A percentile compares a stretch with the other conserved stretches of the same genome.
Evolutionary conservation across 2,329 filamentous ascomycete species (phyloP).

Genomic region (Aspergillus caelatus): DNA sequence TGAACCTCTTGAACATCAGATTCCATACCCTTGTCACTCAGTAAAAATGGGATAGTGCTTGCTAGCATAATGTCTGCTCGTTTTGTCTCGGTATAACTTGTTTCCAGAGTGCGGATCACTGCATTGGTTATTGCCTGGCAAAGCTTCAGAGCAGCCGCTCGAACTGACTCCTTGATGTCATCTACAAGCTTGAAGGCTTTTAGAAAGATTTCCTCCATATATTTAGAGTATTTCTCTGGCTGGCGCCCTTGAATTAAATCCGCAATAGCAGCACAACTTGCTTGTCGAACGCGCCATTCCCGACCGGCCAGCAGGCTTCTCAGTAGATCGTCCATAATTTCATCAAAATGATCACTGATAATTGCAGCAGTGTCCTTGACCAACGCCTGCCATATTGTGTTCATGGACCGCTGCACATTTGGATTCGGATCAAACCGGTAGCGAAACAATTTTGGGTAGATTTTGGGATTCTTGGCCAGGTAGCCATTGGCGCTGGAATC

Average conservation of each 20-base stretch:
- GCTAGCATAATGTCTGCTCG: slow-evolving; percentile 78
- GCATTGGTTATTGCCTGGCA: slow-evolving; percentile 84
- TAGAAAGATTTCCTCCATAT: slow-evolving; percentile 82
- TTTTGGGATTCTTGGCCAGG: slow-evolving; percentile 80
- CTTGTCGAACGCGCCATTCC: slow-evolving; percentile 92
- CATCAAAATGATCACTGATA: slow-evolving; percentile 80
- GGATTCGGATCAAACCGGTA: slow-evolving; percentile 95
- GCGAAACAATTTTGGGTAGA: slow-evolving; percentile 92
- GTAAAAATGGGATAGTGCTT: slow-evolving; percentile 84
- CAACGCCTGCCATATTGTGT: slow-evolving; percentile 95
- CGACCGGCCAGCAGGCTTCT: slow-evolving; percentile 77
- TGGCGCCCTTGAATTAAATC: slow-evolving; percentile 83
- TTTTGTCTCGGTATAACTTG: slow-evolving; percentile 65
- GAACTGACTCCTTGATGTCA: slow-evolving; percentile 91
- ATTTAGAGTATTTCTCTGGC: slow-evolving; percentile 76
- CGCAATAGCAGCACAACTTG: slow-evolving; percentile 85
- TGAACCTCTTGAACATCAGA: slow-evolving; percentile 87
- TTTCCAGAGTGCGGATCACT: slow-evolving; percentile 81
- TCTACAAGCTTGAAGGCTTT: slow-evolving; percentile 89
- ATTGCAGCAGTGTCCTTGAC: slow-evolving; percentile 82
- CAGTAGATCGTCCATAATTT: slow-evolving; percentile 84
- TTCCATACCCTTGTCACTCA: slow-evolving; percentile 87
- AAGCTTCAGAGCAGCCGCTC: slow-evolving; percentile 76
- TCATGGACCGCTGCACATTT: slow-evolving; percentile 93
- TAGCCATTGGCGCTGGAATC: slow-evolving; percentile 73